Base-by-base conservation (phyloP, 306 rosid species). In the Trifolium repens region DNA sequence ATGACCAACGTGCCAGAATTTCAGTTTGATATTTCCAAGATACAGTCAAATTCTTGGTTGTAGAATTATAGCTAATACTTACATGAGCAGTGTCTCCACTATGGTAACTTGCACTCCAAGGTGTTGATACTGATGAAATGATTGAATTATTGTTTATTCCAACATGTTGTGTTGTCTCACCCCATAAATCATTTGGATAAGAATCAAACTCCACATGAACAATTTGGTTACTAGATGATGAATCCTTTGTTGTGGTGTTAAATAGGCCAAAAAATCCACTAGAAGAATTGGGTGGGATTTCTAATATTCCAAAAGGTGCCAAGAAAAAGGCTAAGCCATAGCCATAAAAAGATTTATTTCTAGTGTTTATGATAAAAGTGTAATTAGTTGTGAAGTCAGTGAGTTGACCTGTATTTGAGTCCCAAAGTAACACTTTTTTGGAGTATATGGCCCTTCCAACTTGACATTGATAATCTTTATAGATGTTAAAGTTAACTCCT, bases 201-300 rank as follows among this genome's bases (percentile, higher is more conserved):
- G 69, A 19, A 64, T 82, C 86, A 4, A 86, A 86, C 63, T 86
- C 87, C 1, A 86, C 84, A 1, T 6, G 76, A 64, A 86, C 78
- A 58, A 81, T 75, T 16, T 83, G 85, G 26, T 58, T 46, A 0
- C 4, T 34, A 5, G 79, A 26, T 16, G 85, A 69, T 12, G 14
- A 4, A 30, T 30, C 4, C 70, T 12, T 27, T 4, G 76, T 77
- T 16, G 85, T 74, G 9, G 69, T 42, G 42, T 84, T 87, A 7
- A 26, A 79, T 16, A 87, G 60, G 22, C 88, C 88, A 0, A 84
- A 40, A 19, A 79, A 79, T 0, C 83, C 79, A 26, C 66, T 67
- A 10, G 46, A 14, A 15, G 88, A 84, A 73, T 87, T 87, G 1
- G 80, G 79, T 9, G 86, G 83, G 44, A 82, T 82, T 13, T 76